Percentiles rank a stretch among this genome's conserved stretches.
These are phyloP conservation scores for Venturia asperata DNA, from an alignment of 2,329 filamentous ascomycete genomes.

Conservation along the genomic window DNA sequence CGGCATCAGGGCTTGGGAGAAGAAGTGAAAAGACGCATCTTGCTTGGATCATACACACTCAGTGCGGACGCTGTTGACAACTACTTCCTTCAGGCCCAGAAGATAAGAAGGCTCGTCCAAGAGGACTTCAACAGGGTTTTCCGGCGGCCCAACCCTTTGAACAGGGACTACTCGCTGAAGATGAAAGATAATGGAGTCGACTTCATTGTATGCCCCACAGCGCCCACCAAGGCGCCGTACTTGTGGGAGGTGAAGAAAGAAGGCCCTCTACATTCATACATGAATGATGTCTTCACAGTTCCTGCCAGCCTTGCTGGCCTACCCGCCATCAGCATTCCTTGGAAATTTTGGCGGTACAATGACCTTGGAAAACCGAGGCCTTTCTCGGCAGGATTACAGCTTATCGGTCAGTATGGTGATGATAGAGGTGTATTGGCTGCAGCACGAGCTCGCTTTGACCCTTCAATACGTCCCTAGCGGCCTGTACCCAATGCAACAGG, in stretches of 20 bases:
- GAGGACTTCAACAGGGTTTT: constrained; percentile 82
- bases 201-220: constrained; percentile 79
- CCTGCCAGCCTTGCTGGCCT: constrained; percentile 88
- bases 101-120: constrained; percentile 74
- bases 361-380: constrained; percentile 25
- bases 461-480: not conserved
- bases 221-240: constrained; percentile 65
- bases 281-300: constrained; percentile 93
- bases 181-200: constrained; percentile 60
- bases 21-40: constrained; percentile 79
- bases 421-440: not conserved
- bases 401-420: constrained; percentile 70
- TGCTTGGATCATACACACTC: constrained; percentile 83
- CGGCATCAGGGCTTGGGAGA: constrained; percentile 53
- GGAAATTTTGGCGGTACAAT: constrained; percentile 29
- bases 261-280: constrained; percentile 65
- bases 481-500: not conserved
- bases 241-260: constrained; percentile 52
- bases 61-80: constrained; percentile 90
- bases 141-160: constrained; percentile 58
- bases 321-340: constrained; percentile 78
- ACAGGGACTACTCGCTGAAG: constrained; percentile 27
- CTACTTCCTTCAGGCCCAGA: constrained; percentile 92
- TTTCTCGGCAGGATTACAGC: constrained; percentile 55
- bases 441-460: not conserved